These are phyloP conservation scores for Nakazawaea pomicola DNA, from an alignment of 805 yeast genomes.

Conservation along the genomic window DNA sequence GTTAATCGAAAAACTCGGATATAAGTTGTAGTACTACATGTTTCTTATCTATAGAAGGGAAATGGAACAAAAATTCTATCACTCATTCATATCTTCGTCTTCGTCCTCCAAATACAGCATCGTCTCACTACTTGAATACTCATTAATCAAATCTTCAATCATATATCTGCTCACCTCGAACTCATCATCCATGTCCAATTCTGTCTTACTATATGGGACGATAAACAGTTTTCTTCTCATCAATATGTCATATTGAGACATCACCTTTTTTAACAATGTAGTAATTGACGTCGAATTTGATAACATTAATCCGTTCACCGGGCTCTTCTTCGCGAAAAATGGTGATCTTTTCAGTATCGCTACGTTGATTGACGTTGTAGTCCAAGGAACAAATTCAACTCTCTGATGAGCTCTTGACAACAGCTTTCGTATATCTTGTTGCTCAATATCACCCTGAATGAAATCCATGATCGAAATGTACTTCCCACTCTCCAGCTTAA, in stretches of 20 bases:
- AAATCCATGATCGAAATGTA: constrained; percentile 71
- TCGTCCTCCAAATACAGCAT: constrained; percentile 43
- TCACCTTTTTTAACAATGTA: constrained; percentile 57
- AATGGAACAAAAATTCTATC: too few species aligned
- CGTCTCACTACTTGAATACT: constrained; percentile 38
- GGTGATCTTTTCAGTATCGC: constrained; percentile 75
- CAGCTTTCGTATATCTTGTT: constrained; percentile 68
- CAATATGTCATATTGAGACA: constrained; percentile 75
- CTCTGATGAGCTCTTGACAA: constrained; percentile 58
- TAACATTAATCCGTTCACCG: constrained; percentile 74
- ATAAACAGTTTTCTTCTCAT: constrained; percentile 80
- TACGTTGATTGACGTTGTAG: constrained; percentile 72
- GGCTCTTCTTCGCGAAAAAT: constrained; percentile 32
- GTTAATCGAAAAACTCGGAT: too few species aligned
- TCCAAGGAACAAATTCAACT: constrained; percentile 80
- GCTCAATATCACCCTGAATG: constrained; percentile 62
- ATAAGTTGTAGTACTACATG: too few species aligned
- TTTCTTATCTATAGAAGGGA: too few species aligned
- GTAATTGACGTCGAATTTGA: constrained; percentile 78
- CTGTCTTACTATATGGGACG: constrained; percentile 60
- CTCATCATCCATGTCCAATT: constrained; percentile 41
- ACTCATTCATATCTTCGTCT: constrained; percentile 25
- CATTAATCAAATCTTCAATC: constrained; percentile 39
- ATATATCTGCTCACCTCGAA: constrained; percentile 46
- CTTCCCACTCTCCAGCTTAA: constrained; percentile 42